phyloP scores from a whole-genome alignment of 116 monocot species.

The Posidonia oceanica region DNA sequence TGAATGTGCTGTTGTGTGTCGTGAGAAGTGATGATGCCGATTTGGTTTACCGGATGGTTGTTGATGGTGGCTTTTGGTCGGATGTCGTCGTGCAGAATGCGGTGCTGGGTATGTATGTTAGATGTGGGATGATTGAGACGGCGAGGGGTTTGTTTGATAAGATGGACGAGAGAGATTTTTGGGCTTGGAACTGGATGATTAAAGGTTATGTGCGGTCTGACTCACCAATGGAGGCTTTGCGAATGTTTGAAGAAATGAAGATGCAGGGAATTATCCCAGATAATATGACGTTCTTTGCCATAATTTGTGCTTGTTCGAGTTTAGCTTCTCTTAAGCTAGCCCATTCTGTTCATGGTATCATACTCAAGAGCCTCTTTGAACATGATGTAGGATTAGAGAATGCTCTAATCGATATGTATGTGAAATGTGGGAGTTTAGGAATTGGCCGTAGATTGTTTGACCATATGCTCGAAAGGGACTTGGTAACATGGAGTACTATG shows the following conservation, averaged over 20 bases:
- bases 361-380: background rate
- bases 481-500: slow-evolving; percentile 19
- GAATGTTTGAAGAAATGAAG: slow-evolving; percentile 11
- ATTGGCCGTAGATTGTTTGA: slow-evolving; percentile 15
- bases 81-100: slow-evolving; percentile 19
- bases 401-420: slow-evolving; percentile 24
- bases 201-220: slow-evolving; percentile 5
- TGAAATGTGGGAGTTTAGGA: slow-evolving; percentile 12
- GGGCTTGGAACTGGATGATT: slow-evolving; percentile 15
- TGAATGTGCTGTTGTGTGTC: slow-evolving; percentile 14
- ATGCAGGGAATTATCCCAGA: slow-evolving; percentile 3
- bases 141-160: slow-evolving; percentile 19
- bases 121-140: slow-evolving; percentile 9
- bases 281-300: background rate
- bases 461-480: background rate
- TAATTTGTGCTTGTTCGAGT: slow-evolving; percentile 3
- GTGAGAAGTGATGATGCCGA: slow-evolving; percentile 10
- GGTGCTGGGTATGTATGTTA: slow-evolving; percentile 4
- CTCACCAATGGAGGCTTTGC: slow-evolving; percentile 2
- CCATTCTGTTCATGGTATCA: background rate
- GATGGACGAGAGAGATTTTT: slow-evolving; percentile 8
- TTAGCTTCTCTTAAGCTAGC: background rate
- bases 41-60: slow-evolving; percentile 8
- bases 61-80: slow-evolving; percentile 2
- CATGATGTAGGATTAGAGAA: slow-evolving; percentile 6